Percentiles rank a stretch among this genome's conserved stretches.
These are phyloP conservation scores for Phytophthora pistaciae DNA, from an alignment of 352 stramenopile genomes.

Conservation along the genomic window DNA sequence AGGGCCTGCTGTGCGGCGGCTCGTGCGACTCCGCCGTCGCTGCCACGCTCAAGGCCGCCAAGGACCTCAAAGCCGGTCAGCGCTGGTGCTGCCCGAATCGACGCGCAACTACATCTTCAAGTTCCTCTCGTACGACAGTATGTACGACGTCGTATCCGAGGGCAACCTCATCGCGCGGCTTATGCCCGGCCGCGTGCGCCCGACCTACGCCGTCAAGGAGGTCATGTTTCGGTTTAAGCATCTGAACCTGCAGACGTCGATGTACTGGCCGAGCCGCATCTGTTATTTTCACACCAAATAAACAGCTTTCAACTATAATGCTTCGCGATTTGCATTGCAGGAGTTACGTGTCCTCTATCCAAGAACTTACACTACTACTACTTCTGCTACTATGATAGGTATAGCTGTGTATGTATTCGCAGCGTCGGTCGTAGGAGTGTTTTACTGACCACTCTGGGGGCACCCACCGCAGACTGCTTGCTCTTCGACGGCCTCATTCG, in stretches of 20 bases:
- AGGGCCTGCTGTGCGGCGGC: conserved; percentile 96
- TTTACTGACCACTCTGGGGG: too few relatives aligned
- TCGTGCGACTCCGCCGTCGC: conserved; percentile 93
- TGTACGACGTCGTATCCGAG: conserved; percentile 95
- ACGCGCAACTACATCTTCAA: conserved; percentile 99
- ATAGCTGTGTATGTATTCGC: too few relatives aligned
- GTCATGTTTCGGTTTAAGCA: conserved; percentile 98
- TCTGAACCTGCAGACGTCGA: conserved; percentile 90
- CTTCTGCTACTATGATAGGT: too few relatives aligned
- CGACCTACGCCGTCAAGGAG: conserved; percentile 89
- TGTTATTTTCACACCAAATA: too few relatives aligned
- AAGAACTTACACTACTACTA: too few relatives aligned
- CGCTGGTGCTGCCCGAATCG: conserved; percentile 95
- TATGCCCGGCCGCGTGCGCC: conserved; percentile 88
- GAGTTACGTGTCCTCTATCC: too few relatives aligned
- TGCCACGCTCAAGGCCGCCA: conserved; percentile 88
- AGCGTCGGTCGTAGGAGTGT: too few relatives aligned
- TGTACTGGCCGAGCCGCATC: conserved; percentile 93
- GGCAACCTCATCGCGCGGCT: conserved; percentile 96
- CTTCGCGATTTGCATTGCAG: too few relatives aligned
- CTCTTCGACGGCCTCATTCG: too few relatives aligned
- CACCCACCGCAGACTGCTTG: too few relatives aligned
- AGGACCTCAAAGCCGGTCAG: conserved; percentile 89
- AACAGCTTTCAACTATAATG: too few relatives aligned
- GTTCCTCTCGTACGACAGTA: conserved; percentile 97